A percentile compares a stretch with the other conserved stretches of the same genome.
Conservation (phyloP, 371 early-diverging fungal species). For the Saksenaea vasiformis region DNA sequence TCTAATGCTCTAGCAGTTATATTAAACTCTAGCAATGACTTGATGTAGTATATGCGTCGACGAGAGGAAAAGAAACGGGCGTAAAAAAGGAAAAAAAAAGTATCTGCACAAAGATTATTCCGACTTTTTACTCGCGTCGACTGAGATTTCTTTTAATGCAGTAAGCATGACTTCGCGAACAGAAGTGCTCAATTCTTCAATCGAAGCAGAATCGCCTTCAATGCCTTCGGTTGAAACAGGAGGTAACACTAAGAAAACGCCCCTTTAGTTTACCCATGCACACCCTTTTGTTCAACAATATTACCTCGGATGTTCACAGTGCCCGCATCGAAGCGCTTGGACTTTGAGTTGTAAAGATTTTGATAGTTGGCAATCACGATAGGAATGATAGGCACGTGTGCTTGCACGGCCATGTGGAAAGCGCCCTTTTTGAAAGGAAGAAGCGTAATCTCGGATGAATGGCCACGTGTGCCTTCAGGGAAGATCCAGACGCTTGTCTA, state of each 20-base stretch:
- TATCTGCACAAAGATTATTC: conserved; percentile 7
- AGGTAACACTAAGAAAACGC: conserved; percentile 58
- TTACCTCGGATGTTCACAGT: conserved; percentile 72
- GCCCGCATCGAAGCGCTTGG: conserved; percentile 67
- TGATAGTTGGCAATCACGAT: conserved; percentile 82
- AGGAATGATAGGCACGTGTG: conserved; percentile 88
- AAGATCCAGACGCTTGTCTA: conserved; percentile 84
- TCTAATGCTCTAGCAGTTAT: neutral
- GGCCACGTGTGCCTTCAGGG: conserved; percentile 94
- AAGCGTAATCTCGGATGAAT: conserved; percentile 67
- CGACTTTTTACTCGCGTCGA: conserved; percentile 18
- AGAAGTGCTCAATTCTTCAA: conserved; percentile 65
- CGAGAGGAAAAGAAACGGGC: neutral
- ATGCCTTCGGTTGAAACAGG: conserved; percentile 73
- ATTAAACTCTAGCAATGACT: neutral
- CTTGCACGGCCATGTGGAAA: conserved; percentile 90
- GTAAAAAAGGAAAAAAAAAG: neutral
- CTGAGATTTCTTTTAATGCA: conserved; percentile 69
- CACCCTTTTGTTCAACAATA: neutral
- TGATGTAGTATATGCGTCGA: neutral
- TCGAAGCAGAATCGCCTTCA: conserved; percentile 63
- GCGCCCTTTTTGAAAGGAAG: conserved; percentile 94
- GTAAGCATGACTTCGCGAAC: conserved; percentile 77
- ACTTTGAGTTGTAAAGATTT: conserved; percentile 67
- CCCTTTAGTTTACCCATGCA: no score